Conservation (phyloP, 805 yeast genomes). For the Pichia heedii region DNA sequence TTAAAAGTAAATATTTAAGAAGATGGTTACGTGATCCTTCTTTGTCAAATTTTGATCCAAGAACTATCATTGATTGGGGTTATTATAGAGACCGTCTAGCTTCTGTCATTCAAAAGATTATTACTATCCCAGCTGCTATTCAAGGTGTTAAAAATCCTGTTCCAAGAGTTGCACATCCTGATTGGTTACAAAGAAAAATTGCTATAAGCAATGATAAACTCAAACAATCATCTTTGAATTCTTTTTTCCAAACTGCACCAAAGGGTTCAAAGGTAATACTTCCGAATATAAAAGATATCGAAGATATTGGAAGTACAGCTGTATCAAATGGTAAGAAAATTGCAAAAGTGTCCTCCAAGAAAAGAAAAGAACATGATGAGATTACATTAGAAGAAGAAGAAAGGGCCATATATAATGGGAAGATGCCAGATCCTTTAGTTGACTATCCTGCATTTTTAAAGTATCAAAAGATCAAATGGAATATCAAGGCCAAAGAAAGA, state of each 20-base stretch:
- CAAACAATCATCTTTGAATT: conserved; percentile 59
- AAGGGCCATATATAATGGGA: conserved; percentile 38
- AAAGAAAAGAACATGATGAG: conserved; percentile 30
- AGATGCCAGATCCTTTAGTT: conserved; percentile 56
- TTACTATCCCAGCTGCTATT: conserved; percentile 94
- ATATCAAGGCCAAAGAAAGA: conserved; percentile 59
- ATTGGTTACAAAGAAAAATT: conserved; percentile 72
- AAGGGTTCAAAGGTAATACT: conserved; percentile 28
- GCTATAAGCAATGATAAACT: conserved; percentile 50
- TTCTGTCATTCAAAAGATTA: conserved; percentile 87
- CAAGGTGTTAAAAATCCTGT: conserved; percentile 87
- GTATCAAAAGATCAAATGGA: conserved; percentile 87
- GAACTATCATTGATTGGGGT: conserved; percentile 86
- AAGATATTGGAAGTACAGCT: conserved; percentile 48
- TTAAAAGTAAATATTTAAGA: conserved; percentile 65
- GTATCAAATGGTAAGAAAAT: conserved; percentile 26
- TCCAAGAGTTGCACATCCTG: conserved; percentile 89
- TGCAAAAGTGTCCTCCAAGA: conserved; percentile 40
- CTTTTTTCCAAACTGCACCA: conserved; percentile 44
- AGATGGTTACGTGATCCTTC: conserved; percentile 82
- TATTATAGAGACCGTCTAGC: conserved; percentile 87
- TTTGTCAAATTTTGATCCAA: conserved; percentile 73
- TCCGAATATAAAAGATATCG: conserved; percentile 30
- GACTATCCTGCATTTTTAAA: conserved; percentile 62
- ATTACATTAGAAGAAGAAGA: conserved; percentile 36